Evolutionary conservation across 225 moss, liverwort and hornwort genomes (phyloP), one percentile per base, ranked within the genome.

Genomic region (Asterella californica): DNA sequence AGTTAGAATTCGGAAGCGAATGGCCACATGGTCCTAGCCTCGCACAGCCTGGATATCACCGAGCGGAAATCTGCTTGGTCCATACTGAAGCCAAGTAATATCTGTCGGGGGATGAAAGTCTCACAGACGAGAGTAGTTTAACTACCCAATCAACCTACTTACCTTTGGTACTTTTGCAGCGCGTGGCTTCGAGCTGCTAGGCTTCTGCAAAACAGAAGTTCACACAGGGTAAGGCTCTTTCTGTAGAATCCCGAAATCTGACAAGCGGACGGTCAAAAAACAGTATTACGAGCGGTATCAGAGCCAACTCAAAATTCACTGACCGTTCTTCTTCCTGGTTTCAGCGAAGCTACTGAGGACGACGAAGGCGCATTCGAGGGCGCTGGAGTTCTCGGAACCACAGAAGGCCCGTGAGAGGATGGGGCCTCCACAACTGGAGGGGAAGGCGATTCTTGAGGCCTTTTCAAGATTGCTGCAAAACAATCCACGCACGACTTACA

Each of bases 381-480:
- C 57, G 87, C 82, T 8, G 90, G 80, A 84, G 83, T 80, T 78
- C 87, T 79, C 45, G 83, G 65, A 47, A 81, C 63, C 67, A 64
- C 88, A 0, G 79, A 45, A 72, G 59, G 36, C 5, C 79, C 84
- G 29, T 89, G 91, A 67, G 47, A 85, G 54, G 80, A 42, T 33
- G 77, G 79, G 82, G 79, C 71, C 50, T 87, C 94, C 0, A 47
- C 64, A 61, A 88, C 84, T 50, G 87, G 75, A 22, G 84, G 81
- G 62, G 87, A 85, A 21, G 85, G 72, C 19, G 87, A 72, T 78
- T 94, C 96, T 50, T 90, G 92, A 29, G 90, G 91, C 53, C 96
- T 85, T 90, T 96, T 96, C 76, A 86, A 63, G 70, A 90, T 88
- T 73, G 91, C 96, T 96, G 96, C 85, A 83, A 60, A 79, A 76